Base-by-base conservation (phyloP, 306 rosid genomes). In the Echinosophora koreensis region DNA sequence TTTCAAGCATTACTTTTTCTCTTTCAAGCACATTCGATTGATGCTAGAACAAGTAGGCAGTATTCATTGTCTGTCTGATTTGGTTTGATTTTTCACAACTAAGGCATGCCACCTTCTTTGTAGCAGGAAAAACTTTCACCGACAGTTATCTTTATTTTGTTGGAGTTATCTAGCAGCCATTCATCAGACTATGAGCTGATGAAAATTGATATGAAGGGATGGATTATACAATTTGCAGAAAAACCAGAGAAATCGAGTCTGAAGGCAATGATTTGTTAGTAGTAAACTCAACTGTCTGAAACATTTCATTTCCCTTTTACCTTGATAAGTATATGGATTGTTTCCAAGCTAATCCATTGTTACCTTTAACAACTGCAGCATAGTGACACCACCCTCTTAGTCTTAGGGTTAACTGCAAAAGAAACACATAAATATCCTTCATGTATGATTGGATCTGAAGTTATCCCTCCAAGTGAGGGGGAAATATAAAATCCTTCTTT, bases 391-490 rank as follows among this genome's bases (percentile, higher is more conserved):
- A 80, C 79, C 54, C 49, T 88, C 69, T 85, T 93, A 34, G 96
- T 88, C 69, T 85, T 93, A 34, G 96, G 98, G 27, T 87, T 93
- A 66, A 67, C 87, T n/a, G 73, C 78, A 14, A 69, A 72, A 69
- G 96, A 93, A 51, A 92, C 98, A 22, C 5, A 16, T 49, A 69
- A 66, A 58, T 13, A 80, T 71, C 96, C 92, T 64, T 93, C 87
- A 51, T 80, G 84, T 57, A 89, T 83, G 98, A 93, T 82, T 91
- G 97, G 92, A 58, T 93, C 98, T 44, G 98, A 93, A 84, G 80
- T 93, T 73, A 86, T 93, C 59, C 97, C 98, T 93, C 69, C 97
- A 91, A 78, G 98, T 93, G 82, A 81, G 96, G 3, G 58, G 98
- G 97, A 76, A 91, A 97, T 52, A 82, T 93, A 9, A 88, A 86